Percentiles rank a stretch among this genome's conserved stretches.
Evolutionary conservation across 257 asterid genomes (phyloP).

Genomic region (Lavandula angustifolia): DNA sequence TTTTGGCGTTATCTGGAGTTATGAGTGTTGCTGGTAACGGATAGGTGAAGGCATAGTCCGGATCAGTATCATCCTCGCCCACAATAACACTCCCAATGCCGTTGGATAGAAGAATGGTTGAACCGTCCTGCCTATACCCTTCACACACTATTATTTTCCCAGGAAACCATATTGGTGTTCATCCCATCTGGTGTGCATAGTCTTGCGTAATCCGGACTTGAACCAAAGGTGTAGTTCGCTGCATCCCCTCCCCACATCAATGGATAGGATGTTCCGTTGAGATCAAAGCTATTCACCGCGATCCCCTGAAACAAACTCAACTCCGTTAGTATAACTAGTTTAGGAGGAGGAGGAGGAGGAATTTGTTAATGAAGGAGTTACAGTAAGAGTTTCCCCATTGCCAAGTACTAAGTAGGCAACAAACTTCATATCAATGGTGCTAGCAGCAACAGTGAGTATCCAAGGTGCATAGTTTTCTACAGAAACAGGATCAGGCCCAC

Average conservation of each 20-base stretch:
- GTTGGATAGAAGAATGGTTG: constrained; percentile 28
- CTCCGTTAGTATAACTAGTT: neutral
- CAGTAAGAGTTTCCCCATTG: constrained; percentile 38
- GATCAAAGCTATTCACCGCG: constrained; percentile 48
- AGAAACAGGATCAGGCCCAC: constrained; percentile 37
- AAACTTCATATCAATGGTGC: constrained; percentile 49
- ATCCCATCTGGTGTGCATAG: constrained; percentile 7
- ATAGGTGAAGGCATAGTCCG: constrained; percentile 34
- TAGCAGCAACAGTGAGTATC: constrained; percentile 50
- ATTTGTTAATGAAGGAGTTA: constrained; percentile 9
- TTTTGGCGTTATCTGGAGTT: constrained; percentile 29
- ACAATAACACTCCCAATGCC: constrained; percentile 35
- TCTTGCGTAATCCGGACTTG: constrained; percentile 23
- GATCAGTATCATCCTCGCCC: neutral
- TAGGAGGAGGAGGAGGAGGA: too few relatives aligned
- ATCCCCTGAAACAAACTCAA: constrained; percentile 41
- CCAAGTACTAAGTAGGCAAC: constrained; percentile 37
- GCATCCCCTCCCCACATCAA: constrained; percentile 60
- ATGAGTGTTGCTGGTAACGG: constrained; percentile 38
- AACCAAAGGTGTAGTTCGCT: constrained; percentile 38
- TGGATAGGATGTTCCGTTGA: constrained; percentile 40
- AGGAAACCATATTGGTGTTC: constrained; percentile 18
- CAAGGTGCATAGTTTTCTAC: constrained; percentile 43
- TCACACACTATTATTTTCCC: constrained; percentile 41
- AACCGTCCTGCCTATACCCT: constrained; percentile 23